Percentiles rank a stretch among this genome's conserved stretches.
Conservation (phyloP, 768 basidiomycete genomes). For the Phlebiopsis flavidoalba region DNA sequence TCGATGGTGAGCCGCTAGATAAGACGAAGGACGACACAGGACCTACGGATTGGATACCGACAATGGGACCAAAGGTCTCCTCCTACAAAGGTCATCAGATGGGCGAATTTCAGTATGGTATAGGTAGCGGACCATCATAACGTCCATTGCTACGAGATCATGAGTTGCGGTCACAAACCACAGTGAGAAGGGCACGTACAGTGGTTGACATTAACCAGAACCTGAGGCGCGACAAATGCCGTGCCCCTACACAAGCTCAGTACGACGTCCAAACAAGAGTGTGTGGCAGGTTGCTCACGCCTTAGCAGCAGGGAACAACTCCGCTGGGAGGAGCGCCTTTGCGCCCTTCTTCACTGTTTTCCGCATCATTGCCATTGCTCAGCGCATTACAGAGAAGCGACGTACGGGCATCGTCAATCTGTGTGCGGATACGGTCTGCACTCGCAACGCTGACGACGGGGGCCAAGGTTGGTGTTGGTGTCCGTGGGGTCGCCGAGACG, state of each 20-base stretch:
- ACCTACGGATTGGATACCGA: conserved; percentile 86
- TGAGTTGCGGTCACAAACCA: not conserved
- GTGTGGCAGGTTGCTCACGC: conserved; percentile 38
- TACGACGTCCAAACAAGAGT: not conserved
- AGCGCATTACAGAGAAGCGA: not conserved
- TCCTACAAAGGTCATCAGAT: conserved; percentile 36
- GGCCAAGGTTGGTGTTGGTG: conserved; percentile 76
- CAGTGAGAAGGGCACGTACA: conserved; percentile 40
- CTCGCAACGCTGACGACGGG: conserved; percentile 88
- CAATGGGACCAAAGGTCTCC: conserved; percentile 90
- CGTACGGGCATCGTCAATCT: conserved; percentile 79
- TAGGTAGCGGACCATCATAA: conserved; percentile 69
- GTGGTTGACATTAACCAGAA: conserved; percentile 86
- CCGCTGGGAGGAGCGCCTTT: conserved; percentile 63
- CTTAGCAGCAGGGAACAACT: conserved; percentile 62
- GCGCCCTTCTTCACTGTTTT: conserved; percentile 71
- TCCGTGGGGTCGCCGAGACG: conserved; percentile 83
- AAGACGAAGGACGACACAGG: not conserved
- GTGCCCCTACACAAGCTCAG: conserved; percentile 50
- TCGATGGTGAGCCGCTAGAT: not conserved
- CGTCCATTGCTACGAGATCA: conserved; percentile 65
- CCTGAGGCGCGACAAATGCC: conserved; percentile 87
- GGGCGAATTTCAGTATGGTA: not conserved
- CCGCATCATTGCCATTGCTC: not conserved
- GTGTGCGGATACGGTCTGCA: conserved; percentile 80